Evolutionary conservation across 306 rosid genomes (phyloP).

Genomic region (Dalbergia cochinchinensis): DNA sequence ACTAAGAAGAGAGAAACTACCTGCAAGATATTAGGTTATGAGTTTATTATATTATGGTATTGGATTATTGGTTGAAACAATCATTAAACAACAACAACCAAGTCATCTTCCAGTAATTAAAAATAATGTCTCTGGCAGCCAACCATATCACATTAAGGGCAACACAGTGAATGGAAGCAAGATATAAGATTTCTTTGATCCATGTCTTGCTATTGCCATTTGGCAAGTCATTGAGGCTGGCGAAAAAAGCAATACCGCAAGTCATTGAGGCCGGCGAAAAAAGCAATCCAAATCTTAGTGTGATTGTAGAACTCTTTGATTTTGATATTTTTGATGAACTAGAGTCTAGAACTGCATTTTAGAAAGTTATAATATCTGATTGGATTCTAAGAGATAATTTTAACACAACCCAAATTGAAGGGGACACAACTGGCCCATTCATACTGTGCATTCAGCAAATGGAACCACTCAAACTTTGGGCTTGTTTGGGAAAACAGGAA

Average conservation of each 20-base stretch:
- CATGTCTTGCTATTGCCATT: conserved; percentile 26
- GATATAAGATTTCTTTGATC: neutral
- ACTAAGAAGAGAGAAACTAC: neutral
- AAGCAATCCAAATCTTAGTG: neutral
- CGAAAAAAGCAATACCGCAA: conserved; percentile 9
- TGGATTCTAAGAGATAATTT: conserved; percentile 4
- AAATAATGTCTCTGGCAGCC: too few relatives aligned
- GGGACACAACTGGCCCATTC: conserved; percentile 6
- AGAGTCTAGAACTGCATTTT: conserved; percentile 29
- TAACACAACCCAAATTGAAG: conserved; percentile 6
- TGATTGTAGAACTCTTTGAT: neutral
- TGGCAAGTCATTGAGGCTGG: neutral
- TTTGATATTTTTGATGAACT: conserved; percentile 23
- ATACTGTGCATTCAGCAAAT: neutral
- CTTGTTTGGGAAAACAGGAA: too few relatives aligned
- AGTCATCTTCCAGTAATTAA: too few relatives aligned
- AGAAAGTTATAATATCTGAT: conserved; percentile 3
- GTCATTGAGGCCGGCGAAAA: too few relatives aligned
- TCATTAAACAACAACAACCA: neutral
- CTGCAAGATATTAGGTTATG: neutral
- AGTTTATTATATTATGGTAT: neutral
- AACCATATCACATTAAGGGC: neutral
- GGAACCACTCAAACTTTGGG: too few relatives aligned
- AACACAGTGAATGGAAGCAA: neutral
- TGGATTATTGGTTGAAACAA: neutral